phyloP scores from a whole-genome alignment of 179 eudicot genomes.

The Vitellaria paradoxa region DNA sequence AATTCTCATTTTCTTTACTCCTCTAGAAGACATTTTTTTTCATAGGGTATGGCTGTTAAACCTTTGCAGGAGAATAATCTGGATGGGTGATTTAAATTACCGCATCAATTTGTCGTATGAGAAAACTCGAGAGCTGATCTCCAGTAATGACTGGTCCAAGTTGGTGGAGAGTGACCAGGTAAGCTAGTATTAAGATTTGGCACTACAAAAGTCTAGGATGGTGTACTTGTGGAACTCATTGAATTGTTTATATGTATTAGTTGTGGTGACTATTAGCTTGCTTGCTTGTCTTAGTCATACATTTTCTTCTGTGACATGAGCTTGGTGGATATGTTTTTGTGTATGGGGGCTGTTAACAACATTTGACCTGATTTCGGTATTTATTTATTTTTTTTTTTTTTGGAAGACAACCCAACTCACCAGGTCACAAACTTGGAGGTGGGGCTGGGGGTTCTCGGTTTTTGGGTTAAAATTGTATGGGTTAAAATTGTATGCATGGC shows the following conservation, averaged over 20 bases:
- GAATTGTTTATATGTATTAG: not conserved
- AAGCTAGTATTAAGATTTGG: constrained; percentile 6
- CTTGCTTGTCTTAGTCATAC: not conserved
- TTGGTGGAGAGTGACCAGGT: constrained; percentile 86
- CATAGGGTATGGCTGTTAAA: not conserved
- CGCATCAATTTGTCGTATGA: constrained; percentile 85
- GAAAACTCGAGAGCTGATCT: constrained; percentile 67
- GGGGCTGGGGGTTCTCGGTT: not conserved
- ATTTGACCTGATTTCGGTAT: not conserved
- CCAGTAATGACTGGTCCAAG: constrained; percentile 71
- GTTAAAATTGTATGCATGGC: not conserved
- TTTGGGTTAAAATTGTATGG: not conserved
- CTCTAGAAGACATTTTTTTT: not conserved
- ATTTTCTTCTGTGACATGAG: constrained; percentile 11
- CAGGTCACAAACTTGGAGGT: too few relatives aligned
- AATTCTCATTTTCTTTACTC: not conserved
- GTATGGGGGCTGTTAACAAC: not conserved
- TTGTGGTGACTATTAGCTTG: not conserved
- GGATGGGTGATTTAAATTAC: constrained; percentile 98
- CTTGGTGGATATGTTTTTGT: constrained; percentile 10
- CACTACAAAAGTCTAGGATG: not conserved
- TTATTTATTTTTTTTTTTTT: too few relatives aligned
- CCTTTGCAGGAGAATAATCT: constrained; percentile 70
- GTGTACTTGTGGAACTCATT: not conserved
- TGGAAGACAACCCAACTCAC: too few relatives aligned